These are phyloP conservation scores for Exophiala mesophila DNA, from an alignment of 2,329 filamentous ascomycete genomes.

Conservation along the genomic window DNA sequence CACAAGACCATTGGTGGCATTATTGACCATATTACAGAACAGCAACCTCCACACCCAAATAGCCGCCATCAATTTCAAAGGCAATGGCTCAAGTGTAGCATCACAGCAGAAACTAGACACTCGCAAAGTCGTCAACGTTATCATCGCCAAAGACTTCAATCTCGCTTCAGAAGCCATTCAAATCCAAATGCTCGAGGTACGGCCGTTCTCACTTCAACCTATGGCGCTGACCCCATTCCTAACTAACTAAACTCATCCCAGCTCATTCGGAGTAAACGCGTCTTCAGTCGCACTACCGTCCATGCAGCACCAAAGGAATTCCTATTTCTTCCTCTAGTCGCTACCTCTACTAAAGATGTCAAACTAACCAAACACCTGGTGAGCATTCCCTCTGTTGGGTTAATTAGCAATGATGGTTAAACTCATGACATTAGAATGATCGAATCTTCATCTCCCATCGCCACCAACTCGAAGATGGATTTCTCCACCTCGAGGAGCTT, in stretches of 20 bases:
- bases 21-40: slow-evolving; percentile 5
- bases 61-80: slow-evolving; percentile 12
- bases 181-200: slow-evolving; percentile 65
- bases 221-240: background rate
- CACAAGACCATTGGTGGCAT: too few species aligned
- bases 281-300: slow-evolving; percentile 69
- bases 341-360: slow-evolving; percentile 30
- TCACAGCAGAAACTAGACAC: slow-evolving; percentile 38
- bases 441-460: slow-evolving; percentile 84
- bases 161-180: slow-evolving; percentile 70
- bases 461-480: slow-evolving; percentile 67
- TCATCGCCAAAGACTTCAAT: slow-evolving; percentile 78
- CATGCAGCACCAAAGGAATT: slow-evolving; percentile 73
- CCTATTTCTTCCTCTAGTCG: slow-evolving; percentile 70
- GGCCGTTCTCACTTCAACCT: background rate
- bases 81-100: slow-evolving; percentile 3
- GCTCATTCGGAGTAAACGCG: slow-evolving; percentile 72
- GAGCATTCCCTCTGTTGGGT: background rate
- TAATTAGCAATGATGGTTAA: too few species aligned
- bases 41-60: slow-evolving; percentile 11
- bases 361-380: slow-evolving; percentile 41
- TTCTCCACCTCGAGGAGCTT: slow-evolving; percentile 67
- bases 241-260: slow-evolving; percentile 43
- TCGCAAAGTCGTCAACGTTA: slow-evolving; percentile 68
- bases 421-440: too few species aligned